phyloP scores from a whole-genome alignment of 192 early-diverging fungal species.

The Coemansia sp. region DNA sequence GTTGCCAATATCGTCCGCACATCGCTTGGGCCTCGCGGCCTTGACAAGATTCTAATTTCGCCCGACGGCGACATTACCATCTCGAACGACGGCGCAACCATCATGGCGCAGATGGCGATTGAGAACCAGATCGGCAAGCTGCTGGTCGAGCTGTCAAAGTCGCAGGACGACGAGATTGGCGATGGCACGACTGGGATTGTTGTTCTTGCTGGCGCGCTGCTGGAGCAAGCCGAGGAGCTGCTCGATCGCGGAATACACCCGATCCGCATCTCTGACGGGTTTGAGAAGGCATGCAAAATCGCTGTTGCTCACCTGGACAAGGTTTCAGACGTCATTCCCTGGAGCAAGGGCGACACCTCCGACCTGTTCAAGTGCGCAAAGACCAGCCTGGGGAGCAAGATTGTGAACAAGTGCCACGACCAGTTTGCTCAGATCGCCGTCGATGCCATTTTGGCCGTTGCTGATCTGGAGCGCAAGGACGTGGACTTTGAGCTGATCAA shows the following conservation, averaged over 20 bases:
- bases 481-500: conserved; percentile 99
- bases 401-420: conserved; percentile 98
- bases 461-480: conserved; percentile 97
- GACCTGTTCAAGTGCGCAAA: conserved; percentile 92
- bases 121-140: conserved; percentile 99
- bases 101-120: conserved; percentile 95
- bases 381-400: conserved; percentile 97
- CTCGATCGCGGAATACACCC: conserved; percentile 97
- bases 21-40: conserved; percentile 94
- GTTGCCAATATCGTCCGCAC: conserved; percentile 97
- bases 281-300: conserved; percentile 91
- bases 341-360: conserved; percentile 72
- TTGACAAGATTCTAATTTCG: conserved; percentile 99
- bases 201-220: conserved; percentile 93
- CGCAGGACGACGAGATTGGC: conserved; percentile 99
- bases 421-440: conserved; percentile 98
- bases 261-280: conserved; percentile 98
- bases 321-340: conserved; percentile 87
- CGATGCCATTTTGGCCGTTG: conserved; percentile 94
- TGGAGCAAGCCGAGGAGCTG: conserved; percentile 94
- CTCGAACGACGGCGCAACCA: conserved; percentile 99
- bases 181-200: conserved; percentile 99
- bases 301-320: conserved; percentile 88
- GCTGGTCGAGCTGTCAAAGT: conserved; percentile 93
- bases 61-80: conserved; percentile 99